Evolutionary conservation across 2,329 filamentous ascomycete species (phyloP).

Genomic region (Berkeleyomyces rouxiae): DNA sequence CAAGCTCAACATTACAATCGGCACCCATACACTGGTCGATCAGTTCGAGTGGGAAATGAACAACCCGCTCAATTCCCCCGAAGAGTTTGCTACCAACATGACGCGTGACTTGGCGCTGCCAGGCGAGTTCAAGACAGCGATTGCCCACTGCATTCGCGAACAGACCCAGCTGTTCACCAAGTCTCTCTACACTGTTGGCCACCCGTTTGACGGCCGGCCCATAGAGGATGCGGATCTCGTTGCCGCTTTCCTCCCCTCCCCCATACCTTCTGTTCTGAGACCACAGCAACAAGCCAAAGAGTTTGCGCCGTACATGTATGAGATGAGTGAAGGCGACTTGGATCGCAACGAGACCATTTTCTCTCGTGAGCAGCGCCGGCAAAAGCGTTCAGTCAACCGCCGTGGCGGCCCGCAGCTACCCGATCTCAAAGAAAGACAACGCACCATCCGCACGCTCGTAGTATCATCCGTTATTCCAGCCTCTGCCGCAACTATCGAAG

Average conservation of each 20-base stretch:
- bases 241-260: constrained; percentile 70
- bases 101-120: constrained; percentile 76
- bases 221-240: constrained; percentile 84
- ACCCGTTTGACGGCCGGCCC: constrained; percentile 86
- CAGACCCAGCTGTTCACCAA: constrained; percentile 89
- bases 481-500: constrained; percentile 61
- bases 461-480: constrained; percentile 88
- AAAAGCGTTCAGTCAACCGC: constrained; percentile 89
- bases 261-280: constrained; percentile 67
- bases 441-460: constrained; percentile 80
- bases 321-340: constrained; percentile 77
- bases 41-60: constrained; percentile 99
- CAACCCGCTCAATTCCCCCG: constrained; percentile 80
- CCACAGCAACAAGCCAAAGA: constrained; percentile 89
- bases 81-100: constrained; percentile 86
- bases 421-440: constrained; percentile 88
- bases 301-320: constrained; percentile 83
- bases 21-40: constrained; percentile 80
- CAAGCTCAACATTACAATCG: constrained; percentile 95
- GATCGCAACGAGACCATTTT: constrained; percentile 86
- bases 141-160: constrained; percentile 93
- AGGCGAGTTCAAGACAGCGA: constrained; percentile 92
- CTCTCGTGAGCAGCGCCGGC: constrained; percentile 78
- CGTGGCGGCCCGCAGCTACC: constrained; percentile 82
- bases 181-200: constrained; percentile 80